These are phyloP conservation scores for Sambucus nigra DNA, from an alignment of 129 eudicot genomes.

Conservation along the genomic window DNA sequence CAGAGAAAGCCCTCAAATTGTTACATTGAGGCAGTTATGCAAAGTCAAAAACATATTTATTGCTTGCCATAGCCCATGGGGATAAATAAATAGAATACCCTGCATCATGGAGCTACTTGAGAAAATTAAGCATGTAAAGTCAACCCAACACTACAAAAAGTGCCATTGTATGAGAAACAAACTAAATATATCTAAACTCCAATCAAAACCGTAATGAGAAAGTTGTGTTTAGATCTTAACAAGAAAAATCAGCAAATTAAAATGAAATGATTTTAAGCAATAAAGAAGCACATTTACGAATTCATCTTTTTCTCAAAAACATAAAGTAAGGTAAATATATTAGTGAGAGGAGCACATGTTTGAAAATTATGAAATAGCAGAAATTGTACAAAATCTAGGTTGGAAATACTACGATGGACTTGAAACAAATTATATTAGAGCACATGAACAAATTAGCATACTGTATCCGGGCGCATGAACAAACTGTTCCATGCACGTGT, in stretches of 20 bases:
- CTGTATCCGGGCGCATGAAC: conserved; percentile 90
- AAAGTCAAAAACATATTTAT: not conserved
- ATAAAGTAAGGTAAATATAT: no score
- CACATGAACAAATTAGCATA: conserved; percentile 19
- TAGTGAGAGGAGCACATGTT: no score
- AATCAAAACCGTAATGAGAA: not conserved
- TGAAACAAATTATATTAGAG: not conserved
- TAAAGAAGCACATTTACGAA: not conserved
- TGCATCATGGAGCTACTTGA: no score
- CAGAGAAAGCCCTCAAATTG: not conserved
- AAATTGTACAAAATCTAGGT: conserved; percentile 6
- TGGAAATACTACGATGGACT: not conserved
- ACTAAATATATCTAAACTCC: no score
- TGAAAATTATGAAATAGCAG: conserved; percentile 2
- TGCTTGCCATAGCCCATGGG: no score
- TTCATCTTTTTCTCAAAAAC: not conserved
- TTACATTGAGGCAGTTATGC: not conserved
- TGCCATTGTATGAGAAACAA: no score
- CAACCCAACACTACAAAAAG: no score
- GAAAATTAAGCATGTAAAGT: no score
- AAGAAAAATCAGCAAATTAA: not conserved
- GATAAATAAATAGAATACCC: no score
- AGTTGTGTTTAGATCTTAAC: not conserved
- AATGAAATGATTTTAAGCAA: no score
- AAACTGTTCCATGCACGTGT: conserved; percentile 86